phyloP scores from a whole-genome alignment of 176 grass and related monocot genomes.

The Miscanthus lutarioriparius region DNA sequence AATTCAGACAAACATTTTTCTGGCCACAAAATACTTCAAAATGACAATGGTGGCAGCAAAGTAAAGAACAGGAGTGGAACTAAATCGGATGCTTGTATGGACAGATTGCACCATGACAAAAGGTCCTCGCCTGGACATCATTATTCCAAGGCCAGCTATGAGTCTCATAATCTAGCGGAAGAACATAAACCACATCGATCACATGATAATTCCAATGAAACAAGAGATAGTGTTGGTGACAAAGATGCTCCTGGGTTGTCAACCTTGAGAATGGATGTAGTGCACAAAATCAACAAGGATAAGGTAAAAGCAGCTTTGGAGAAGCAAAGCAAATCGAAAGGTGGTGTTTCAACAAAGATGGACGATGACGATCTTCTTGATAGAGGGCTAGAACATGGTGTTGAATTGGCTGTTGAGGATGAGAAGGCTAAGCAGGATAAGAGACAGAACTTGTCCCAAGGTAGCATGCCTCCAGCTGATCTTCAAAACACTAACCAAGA shows the following conservation, averaged over 20 bases:
- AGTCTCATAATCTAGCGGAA: slow-evolving; percentile 33
- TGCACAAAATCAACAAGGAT: slow-evolving; percentile 77
- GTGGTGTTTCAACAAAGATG: slow-evolving; percentile 56
- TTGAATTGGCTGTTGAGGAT: slow-evolving; percentile 75
- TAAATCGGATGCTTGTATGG: slow-evolving; percentile 29
- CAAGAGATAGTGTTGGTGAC: slow-evolving; percentile 25
- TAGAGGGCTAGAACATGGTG: slow-evolving; percentile 80
- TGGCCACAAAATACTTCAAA: slow-evolving; percentile 31
- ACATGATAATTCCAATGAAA: slow-evolving; percentile 38
- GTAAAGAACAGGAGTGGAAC: slow-evolving; percentile 34
- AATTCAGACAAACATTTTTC: slow-evolving; percentile 50
- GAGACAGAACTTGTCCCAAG: slow-evolving; percentile 26
- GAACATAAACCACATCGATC: slow-evolving; percentile 26
- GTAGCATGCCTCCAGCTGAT: slow-evolving; percentile 30
- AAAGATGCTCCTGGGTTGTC: slow-evolving; percentile 53
- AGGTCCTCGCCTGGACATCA: slow-evolving; percentile 26
- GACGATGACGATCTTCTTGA: slow-evolving; percentile 84
- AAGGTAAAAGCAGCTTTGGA: slow-evolving; percentile 88
- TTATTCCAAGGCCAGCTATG: slow-evolving; percentile 34
- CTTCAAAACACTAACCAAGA: slow-evolving; percentile 20
- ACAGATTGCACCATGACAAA: slow-evolving; percentile 30
- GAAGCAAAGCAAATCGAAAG: slow-evolving; percentile 69
- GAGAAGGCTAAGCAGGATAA: slow-evolving; percentile 60
- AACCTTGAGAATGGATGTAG: slow-evolving; percentile 58
- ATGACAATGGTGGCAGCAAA: slow-evolving; percentile 35